Evolutionary conservation across 2,329 filamentous ascomycete species (phyloP), one percentile per base, ranked within the genome.

Genomic region (Exophiala sideris): DNA sequence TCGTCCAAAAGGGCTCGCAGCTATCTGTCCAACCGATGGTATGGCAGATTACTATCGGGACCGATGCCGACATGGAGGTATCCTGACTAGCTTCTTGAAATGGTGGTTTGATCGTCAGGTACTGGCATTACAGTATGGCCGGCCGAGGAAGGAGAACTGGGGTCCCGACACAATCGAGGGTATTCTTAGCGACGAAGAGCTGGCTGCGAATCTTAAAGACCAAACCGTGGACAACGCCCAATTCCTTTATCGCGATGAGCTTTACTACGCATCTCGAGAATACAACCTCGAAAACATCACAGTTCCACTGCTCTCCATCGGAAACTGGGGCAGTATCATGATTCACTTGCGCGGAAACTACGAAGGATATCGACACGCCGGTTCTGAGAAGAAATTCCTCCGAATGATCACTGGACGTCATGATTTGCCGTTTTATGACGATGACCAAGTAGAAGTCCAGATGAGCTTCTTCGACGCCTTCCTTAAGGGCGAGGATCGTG

Each of bases 371-470:
- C 16, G 71, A 1, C 76, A 82, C 44, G 84, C 85, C 0, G 82
- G 83, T 1, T 87, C 84, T 0, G 74, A 82, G 54, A 73, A 83
- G 56, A 89, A 88, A 66, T 89, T 85, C 59, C 74, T 89, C 0
- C 79, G 85, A 5, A 82, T 88, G 66, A 86, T 88, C 63, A 84
- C 81, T 0, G 86, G 86, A 1, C 76, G 86, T 0, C 86, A 89
- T 58, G 86, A 89, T 61, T 72, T 88, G 1, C 86, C 85, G 0
- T 88, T 88, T 65, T 89, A 87, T 70, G 87, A 88, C 65, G 68
- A 78, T 1, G 82, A 87, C 44, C 84, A 88, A 59, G 84, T 86
- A 0, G 81, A 86, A 57, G 61, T 89, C 0, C 86, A 89, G 64
- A 76, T 74, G 38, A 82, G 79, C 60, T 89, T 89, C 66, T 70